phyloP scores from a whole-genome alignment of 2,329 filamentous ascomycete genomes.

The Cadophora sp. region DNA sequence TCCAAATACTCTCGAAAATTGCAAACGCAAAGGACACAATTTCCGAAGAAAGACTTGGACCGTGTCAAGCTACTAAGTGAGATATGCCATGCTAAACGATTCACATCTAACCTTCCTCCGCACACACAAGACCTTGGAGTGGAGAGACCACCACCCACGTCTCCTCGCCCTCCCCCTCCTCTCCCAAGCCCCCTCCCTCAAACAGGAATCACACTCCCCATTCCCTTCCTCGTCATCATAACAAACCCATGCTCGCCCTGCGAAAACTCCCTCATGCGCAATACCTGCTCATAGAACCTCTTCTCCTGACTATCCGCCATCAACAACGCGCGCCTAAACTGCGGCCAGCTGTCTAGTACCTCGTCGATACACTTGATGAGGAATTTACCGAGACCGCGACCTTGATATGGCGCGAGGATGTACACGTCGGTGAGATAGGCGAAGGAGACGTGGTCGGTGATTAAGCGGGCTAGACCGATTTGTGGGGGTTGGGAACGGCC shows the following conservation, averaged over 20 bases:
- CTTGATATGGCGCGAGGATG: conserved; percentile 64
- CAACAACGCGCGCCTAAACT: conserved; percentile 65
- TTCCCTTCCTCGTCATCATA: conserved; percentile 26
- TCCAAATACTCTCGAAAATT: too few species aligned
- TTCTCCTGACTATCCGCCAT: conserved; percentile 47
- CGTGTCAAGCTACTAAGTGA: too few species aligned
- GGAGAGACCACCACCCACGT: too few species aligned
- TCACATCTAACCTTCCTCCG: too few species aligned
- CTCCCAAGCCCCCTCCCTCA: background rate
- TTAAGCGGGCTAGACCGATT: conserved; percentile 66
- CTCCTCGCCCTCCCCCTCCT: background rate
- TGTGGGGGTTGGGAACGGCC: conserved; percentile 43
- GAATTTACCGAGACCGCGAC: conserved; percentile 69
- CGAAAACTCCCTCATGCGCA: conserved; percentile 36
- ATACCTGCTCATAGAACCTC: conserved; percentile 38
- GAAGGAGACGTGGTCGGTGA: conserved; percentile 74
- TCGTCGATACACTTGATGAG: conserved; percentile 67
- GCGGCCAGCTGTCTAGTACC: conserved; percentile 59
- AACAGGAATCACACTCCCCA: conserved; percentile 12
- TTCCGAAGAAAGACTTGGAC: too few species aligned
- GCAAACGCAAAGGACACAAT: too few species aligned
- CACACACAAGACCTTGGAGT: too few species aligned
- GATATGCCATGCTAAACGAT: too few species aligned
- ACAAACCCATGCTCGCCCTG: conserved; percentile 28
- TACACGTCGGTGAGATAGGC: conserved; percentile 76